Evolutionary conservation across 2,329 filamentous ascomycete genomes (phyloP), one percentile per base, ranked within the genome.

Genomic region (Exophiala lecanii-corni): DNA sequence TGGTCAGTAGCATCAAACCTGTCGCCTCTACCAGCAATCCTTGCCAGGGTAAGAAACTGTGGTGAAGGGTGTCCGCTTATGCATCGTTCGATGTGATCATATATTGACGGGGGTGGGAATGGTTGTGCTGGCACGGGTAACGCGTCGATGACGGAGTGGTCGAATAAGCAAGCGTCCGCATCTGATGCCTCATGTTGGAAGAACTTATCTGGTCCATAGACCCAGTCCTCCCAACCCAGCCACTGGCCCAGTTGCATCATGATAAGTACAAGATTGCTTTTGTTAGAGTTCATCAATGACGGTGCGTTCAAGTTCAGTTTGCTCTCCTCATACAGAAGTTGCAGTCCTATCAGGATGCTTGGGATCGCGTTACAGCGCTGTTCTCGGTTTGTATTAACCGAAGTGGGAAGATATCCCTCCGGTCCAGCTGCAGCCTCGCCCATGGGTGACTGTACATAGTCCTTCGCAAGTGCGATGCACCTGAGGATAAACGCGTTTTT

Each of bases 281-380:
- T 55, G 31, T 72, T 66, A 15, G 62, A 63, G 36, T 59, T 63
- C 9, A 70, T 64, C 36, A 35, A 43, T n/a, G 65, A 61, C 49
- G 76, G 71, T n/a, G 67, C 65, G 33, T 71, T 70, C 3, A 82
- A 76, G 48, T 86, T 79, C 2, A 98, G 75, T 59, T 94, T 97
- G 50, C 85, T 75, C 61, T 98, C 92, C 62, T 98, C 91, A 0
- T 85, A 75, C n/a, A 94, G 70, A 2, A 97, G 71, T 65, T 98
- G 92, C 9, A 98, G 70, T 1, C 79, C 84, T 28, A 82, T 70
- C 51, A 94, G 70, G 26, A 91, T 75, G 39, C 85, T 73, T 57
- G 86, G 77, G 59, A 83, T 69, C 23, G 84, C 73, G 41, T 80
- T 81, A 43, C 76, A 72, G 32, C 80, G 75, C 37, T 73, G 71